These are phyloP conservation scores for Immersiella caudata DNA, from an alignment of 495 filamentous ascomycete species.

Conservation along the genomic window DNA sequence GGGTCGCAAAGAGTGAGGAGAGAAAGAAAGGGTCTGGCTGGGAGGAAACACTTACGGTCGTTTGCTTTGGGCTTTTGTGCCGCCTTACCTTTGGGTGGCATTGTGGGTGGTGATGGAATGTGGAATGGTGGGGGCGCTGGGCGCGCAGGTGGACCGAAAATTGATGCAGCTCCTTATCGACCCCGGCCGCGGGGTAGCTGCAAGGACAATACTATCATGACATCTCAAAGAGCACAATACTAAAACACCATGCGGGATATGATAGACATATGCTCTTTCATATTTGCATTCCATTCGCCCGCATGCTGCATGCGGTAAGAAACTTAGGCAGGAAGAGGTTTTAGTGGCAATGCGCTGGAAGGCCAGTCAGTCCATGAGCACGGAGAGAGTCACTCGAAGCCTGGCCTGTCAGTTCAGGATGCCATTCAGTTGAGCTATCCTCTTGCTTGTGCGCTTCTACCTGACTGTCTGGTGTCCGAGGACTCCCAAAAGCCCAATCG, in stretches of 20 bases:
- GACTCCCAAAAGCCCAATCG: no score
- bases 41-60: conserved; percentile 27
- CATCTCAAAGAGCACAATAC: conserved; percentile 25
- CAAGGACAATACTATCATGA: conserved; percentile 8
- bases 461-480: no score
- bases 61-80: conserved; percentile 36
- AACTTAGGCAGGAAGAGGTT: not conserved
- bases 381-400: no score
- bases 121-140: conserved; percentile 12
- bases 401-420: no score
- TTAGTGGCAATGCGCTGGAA: no score
- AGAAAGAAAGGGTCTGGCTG: not conserved
- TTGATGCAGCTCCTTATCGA: conserved; percentile 7
- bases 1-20: not conserved
- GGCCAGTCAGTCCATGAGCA: no score
- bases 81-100: conserved; percentile 41
- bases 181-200: conserved; percentile 14
- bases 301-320: not conserved
- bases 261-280: not conserved
- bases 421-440: no score
- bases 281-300: not conserved
- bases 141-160: not conserved
- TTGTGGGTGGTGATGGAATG: conserved; percentile 29
- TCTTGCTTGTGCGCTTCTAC: no score
- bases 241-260: conserved; percentile 7